Evolutionary conservation across 768 basidiomycete species (phyloP).

Genomic region (Psilocybe azurescens): DNA sequence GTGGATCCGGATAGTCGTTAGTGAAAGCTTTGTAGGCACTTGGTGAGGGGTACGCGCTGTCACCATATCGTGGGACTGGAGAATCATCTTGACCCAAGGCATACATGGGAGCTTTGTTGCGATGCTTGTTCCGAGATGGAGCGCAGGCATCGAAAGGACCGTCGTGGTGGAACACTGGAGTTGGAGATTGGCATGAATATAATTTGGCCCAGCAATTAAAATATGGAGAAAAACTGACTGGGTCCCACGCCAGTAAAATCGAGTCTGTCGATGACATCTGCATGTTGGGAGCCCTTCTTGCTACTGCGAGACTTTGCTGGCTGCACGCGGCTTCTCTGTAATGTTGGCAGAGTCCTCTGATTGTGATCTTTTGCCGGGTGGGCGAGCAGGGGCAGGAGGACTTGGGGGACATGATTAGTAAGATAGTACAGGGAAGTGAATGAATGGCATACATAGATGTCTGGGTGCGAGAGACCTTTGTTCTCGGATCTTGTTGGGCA

Average conservation of each 20-base stretch:
- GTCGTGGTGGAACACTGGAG: slow-evolving; percentile 88
- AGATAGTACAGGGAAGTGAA: slow-evolving; percentile 9
- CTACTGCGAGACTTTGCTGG: slow-evolving; percentile 51
- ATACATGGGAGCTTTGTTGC: slow-evolving; percentile 80
- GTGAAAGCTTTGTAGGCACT: slow-evolving; percentile 52
- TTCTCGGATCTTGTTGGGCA: slow-evolving; percentile 41
- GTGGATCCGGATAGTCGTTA: slow-evolving; percentile 58
- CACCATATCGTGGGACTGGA: slow-evolving; percentile 37
- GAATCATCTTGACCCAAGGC: slow-evolving; percentile 66
- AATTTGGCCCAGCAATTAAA: slow-evolving; percentile 7
- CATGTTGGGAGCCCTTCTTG: slow-evolving; percentile 81
- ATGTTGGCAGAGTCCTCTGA: slow-evolving; percentile 49
- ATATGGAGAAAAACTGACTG: slow-evolving; percentile 51
- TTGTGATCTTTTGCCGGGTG: slow-evolving; percentile 45
- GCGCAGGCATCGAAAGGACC: slow-evolving; percentile 93
- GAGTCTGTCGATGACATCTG: slow-evolving; percentile 89
- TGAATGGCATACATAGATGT: slow-evolving; percentile 52
- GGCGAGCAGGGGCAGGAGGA: slow-evolving; percentile 33
- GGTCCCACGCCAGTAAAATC: slow-evolving; percentile 86
- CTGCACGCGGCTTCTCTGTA: slow-evolving; percentile 41
- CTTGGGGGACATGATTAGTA: slow-evolving; percentile 22
- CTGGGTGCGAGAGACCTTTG: slow-evolving; percentile 63
- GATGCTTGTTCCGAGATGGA: slow-evolving; percentile 85
- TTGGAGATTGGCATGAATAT: slow-evolving; percentile 21
- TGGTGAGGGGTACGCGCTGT: slow-evolving; percentile 60